Conservation (phyloP, 371 early-diverging fungal genomes). For the Capillidium heterosporum region DNA sequence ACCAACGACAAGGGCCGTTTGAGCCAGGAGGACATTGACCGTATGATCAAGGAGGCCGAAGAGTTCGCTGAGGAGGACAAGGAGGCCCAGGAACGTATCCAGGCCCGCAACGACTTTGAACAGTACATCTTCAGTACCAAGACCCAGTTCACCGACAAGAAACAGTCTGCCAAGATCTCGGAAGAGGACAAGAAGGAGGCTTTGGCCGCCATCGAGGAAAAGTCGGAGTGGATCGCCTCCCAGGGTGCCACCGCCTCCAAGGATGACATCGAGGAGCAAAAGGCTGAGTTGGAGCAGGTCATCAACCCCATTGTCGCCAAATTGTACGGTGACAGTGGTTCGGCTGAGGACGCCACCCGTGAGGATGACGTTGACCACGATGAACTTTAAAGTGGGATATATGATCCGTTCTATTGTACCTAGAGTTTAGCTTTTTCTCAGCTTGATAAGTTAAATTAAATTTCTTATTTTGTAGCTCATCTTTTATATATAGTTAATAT, state of each 20-base stretch:
- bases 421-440: neutral
- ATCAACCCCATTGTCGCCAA: constrained; percentile 78
- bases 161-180: constrained; percentile 39
- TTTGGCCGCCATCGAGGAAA: constrained; percentile 20
- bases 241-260: constrained; percentile 36
- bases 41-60: constrained; percentile 92
- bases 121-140: constrained; percentile 69
- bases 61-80: constrained; percentile 93
- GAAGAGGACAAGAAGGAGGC: constrained; percentile 30
- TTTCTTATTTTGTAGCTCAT: too few species aligned
- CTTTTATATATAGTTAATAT: too few species aligned
- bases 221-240: constrained; percentile 30
- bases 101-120: constrained; percentile 86
- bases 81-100: constrained; percentile 67
- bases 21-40: constrained; percentile 91
- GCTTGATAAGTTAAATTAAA: neutral
- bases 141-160: constrained; percentile 55
- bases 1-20: constrained; percentile 97
- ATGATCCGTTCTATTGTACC: neutral
- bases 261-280: constrained; percentile 46
- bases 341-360: constrained; percentile 24
- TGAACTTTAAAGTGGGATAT: constrained; percentile 7
- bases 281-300: constrained; percentile 62
- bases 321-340: constrained; percentile 43
- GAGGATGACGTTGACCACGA: constrained; percentile 23